These are phyloP conservation scores for Telfairia occidentalis DNA, from an alignment of 331 rosid species.

Conservation along the genomic window DNA sequence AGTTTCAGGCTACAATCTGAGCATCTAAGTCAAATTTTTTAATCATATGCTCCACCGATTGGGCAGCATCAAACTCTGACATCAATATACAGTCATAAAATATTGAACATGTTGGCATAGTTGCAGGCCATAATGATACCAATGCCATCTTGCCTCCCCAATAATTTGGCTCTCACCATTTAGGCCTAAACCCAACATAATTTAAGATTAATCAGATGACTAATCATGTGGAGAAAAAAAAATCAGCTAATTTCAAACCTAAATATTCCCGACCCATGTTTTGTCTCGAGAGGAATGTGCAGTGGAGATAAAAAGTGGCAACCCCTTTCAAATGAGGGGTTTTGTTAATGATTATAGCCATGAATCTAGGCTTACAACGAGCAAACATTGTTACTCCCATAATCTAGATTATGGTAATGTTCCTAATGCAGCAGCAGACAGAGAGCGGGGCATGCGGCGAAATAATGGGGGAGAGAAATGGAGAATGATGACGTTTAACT, in stretches of 20 bases:
- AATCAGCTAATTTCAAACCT: background rate
- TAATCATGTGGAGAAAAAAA: constrained; percentile 3
- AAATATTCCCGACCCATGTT: constrained; percentile 10
- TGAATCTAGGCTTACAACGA: constrained; percentile 8
- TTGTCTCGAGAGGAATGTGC: constrained; percentile 7
- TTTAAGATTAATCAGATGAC: constrained; percentile 1
- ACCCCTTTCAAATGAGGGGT: background rate
- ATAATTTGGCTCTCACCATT: constrained; percentile 3
- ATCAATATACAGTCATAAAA: background rate
- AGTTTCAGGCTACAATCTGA: constrained; percentile 2
- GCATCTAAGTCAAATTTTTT: constrained; percentile 1
- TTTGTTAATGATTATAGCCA: constrained; percentile 9
- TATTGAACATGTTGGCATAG: constrained; percentile 10
- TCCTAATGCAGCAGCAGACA: background rate
- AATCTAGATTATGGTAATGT: background rate
- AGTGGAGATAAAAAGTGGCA: background rate
- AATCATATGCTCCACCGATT: constrained; percentile 7
- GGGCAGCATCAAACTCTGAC: constrained; percentile 1
- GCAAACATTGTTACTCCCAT: background rate
- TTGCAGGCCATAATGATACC: constrained; percentile 7
- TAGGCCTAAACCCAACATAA: background rate
- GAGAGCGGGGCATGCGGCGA: constrained; percentile 4
- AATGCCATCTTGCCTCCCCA: constrained; percentile 10
- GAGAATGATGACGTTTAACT: too few species aligned
- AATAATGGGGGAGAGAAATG: background rate